These are phyloP conservation scores for Globisporangium rhizosaccharum DNA, from an alignment of 352 stramenopile genomes.

Conservation along the genomic window DNA sequence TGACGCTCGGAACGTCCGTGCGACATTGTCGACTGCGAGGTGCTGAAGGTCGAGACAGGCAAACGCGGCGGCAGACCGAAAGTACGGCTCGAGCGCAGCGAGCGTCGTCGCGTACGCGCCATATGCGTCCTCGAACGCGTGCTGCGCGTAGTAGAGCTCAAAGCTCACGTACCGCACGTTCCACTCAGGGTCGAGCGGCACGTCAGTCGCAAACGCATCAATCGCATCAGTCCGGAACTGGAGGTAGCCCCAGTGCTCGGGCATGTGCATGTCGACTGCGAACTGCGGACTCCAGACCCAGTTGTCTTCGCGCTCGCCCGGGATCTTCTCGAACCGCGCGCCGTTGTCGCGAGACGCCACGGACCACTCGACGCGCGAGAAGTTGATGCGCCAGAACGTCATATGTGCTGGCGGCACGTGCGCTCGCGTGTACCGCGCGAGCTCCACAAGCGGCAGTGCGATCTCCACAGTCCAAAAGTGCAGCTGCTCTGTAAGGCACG, in stretches of 20 bases:
- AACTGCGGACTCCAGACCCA: constrained; percentile 89
- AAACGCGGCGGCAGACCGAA: constrained; percentile 19
- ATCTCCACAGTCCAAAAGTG: constrained; percentile 83
- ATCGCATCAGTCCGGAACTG: constrained; percentile 42
- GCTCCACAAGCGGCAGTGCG: constrained; percentile 57
- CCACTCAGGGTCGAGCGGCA: constrained; percentile 43
- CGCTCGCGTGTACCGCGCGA: constrained; percentile 34
- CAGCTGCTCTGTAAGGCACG: constrained; percentile 17
- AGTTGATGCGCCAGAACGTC: constrained; percentile 83
- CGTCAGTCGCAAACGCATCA: constrained; percentile 5
- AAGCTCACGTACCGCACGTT: constrained; percentile 44
- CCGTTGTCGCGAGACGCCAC: constrained; percentile 30
- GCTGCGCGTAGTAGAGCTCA: constrained; percentile 66
- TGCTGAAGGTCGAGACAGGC: constrained; percentile 19
- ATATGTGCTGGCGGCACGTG: constrained; percentile 28
- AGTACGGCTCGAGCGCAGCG: constrained; percentile 27
- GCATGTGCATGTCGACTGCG: constrained; percentile 83
- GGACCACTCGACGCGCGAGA: constrained; percentile 81
- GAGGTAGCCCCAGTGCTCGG: constrained; percentile 88
- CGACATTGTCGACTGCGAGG: constrained; percentile 10
- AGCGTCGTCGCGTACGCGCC: constrained; percentile 26
- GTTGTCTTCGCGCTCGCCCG: constrained; percentile 52
- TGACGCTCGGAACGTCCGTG: background rate
- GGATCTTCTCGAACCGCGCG: constrained; percentile 46
- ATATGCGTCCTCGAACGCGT: constrained; percentile 24